Conservation (phyloP, 306 rosid genomes). For the Hippophae gyantsensis region DNA sequence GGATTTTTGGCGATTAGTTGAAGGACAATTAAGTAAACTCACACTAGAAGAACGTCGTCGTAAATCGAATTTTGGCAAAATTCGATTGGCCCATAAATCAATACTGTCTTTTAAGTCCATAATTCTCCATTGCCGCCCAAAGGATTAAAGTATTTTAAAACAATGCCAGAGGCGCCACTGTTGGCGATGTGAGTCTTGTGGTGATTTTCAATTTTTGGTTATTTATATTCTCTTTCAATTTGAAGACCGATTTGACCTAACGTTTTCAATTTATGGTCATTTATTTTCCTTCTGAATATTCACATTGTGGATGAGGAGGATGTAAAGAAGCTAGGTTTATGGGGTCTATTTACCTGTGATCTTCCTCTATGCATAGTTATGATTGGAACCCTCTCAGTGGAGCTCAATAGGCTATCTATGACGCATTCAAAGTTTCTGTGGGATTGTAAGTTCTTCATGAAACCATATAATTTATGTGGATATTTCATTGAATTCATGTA, state of each 20-base stretch:
- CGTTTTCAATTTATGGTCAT: too few species aligned
- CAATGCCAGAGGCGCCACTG: constrained; percentile 93
- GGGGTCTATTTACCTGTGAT: constrained; percentile 86
- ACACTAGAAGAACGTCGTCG: too few species aligned
- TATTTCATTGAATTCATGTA: too few species aligned
- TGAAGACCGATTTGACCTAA: too few species aligned
- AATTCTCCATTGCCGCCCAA: too few species aligned
- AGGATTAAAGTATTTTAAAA: constrained; percentile 12
- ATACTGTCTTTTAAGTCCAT: too few species aligned
- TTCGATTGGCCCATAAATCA: too few species aligned
- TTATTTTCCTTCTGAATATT: neutral
- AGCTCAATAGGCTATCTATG: constrained; percentile 96
- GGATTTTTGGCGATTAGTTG: too few species aligned
- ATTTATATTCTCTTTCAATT: neutral
- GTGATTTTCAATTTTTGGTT: neutral
- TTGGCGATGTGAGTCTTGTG: constrained; percentile 72
- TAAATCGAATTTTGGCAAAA: too few species aligned
- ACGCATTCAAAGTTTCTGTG: constrained; percentile 85
- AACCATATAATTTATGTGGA: neutral
- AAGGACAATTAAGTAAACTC: too few species aligned
- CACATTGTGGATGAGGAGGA: constrained; percentile 40
- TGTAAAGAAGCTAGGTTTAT: constrained; percentile 67
- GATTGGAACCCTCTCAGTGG: constrained; percentile 93
- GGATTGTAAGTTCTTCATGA: constrained; percentile 65
- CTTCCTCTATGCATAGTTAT: constrained; percentile 94